Base-by-base conservation (phyloP, 23 red algal genomes). In the Gracilaria vermiculophylla region DNA sequence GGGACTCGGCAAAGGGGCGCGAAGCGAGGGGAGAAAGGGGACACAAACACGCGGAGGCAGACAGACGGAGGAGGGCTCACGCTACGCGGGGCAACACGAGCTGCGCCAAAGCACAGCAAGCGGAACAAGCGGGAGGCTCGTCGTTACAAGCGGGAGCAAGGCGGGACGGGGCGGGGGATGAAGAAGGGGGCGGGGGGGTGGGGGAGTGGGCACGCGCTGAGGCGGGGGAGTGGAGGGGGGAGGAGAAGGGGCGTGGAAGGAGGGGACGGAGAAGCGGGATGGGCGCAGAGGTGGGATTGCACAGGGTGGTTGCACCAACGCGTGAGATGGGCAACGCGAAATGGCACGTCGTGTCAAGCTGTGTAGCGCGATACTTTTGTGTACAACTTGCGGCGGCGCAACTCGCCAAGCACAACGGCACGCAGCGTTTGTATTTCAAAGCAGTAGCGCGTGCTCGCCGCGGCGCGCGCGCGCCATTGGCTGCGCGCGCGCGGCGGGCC, bases 371-470 rank as follows among this genome's bases (percentile, higher is more conserved):
- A 73, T 73, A 73, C 67, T 73, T 73, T 73, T 60, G 54, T 60
- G 78, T 82, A 34, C 76, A 58, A 64, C 1, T 60, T 82, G 67
- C 67, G 67, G 67, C 67, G 67, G 67, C 67, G 67, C 67, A 76
- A 69, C 64, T 40, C 12, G 36, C 12, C 35, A 41, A 44, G 34
- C 34, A 71, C 65, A 42, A 42, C 34, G 65, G 35, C 35, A 71
- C 34, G 25, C 17, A 17, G 42, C 17, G 0, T 35, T 41, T 41
- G 65, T 42, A 42, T 35, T 71, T 35, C 8, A 13, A 71, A 42
- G 35, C 16, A 42, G 33, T 41, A 71, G 21, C 21, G 65, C 42
- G 65, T 42, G 20, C 43, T 12, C 43, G 5, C 25, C 33, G 75
- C 53, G 55, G 48, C 25, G 53, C 53, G 75, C n/a, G n/a, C 71